Base-by-base conservation (phyloP, 2,329 filamentous ascomycete species). In the Periglandula ipomoeae region DNA sequence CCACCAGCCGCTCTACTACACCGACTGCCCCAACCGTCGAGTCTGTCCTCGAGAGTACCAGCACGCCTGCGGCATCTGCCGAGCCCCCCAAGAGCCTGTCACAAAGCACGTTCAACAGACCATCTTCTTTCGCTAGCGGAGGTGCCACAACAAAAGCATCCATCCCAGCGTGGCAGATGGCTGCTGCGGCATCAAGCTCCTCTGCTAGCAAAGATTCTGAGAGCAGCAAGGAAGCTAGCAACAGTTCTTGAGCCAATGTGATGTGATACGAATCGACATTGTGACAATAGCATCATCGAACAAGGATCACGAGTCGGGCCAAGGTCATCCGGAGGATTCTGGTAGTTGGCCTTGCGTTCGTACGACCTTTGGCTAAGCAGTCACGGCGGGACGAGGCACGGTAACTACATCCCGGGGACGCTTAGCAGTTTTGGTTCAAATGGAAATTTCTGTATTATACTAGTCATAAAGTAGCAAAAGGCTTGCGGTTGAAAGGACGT, bases 91-190 rank as follows among this genome's bases (percentile, higher is more conserved):
- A 68, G 58, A 60, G 62, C 23, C 56, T 53, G 1, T 55, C 57
- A 41, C 58, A 60, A 49, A 58, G 52, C 52, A 59, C 50, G 46
- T 61, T 61, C 37, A 64, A 56, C 54, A 54, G 62, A 51, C 70
- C 74, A 49, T 69, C 71, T 15, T 15, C 38, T 7, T 32, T 46
- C 17, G 23, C 53, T 65, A 52, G 53, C 22, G 55, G 59, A 41
- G 51, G 55, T 43, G 57, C 75, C 34, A 59, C 65, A 13, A 69
- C 67, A 30, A 82, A 78, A 66, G 84, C 85, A 10, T 81, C 84
- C 10, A 90, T 90, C 56, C 86, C 86, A 4, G 79, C 85, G 4
- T 90, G 86, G 86, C 86, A 90, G 67, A 78, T 88, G 74, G 83
- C 84, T 43, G 81, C 82, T 61, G 73, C 80, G 8, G 55, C 62